Base-by-base conservation (phyloP, 257 asterid species). In the Gynochthodes officinalis region DNA sequence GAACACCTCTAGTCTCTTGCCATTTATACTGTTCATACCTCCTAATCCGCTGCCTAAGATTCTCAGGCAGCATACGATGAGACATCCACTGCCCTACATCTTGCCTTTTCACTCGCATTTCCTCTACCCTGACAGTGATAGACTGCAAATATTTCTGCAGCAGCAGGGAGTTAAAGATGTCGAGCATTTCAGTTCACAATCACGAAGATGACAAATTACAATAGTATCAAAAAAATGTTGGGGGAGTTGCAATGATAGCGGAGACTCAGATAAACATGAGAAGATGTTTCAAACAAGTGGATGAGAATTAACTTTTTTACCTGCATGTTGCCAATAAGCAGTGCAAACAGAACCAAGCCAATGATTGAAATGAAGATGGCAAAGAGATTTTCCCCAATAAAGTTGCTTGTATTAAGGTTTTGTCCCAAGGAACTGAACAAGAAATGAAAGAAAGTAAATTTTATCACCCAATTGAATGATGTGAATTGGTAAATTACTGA, bases 1-100 rank as follows among this genome's bases (percentile, higher is more conserved):
- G 82, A 13, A 89, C 96, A 0, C 96, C 96, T 77, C 90, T 81
- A 53, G 85, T 89, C 75, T 85, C 84, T 76, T 85, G 90, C 95
- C 95, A 89, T 74, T 79, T 81, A 50, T 81, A 74, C 78, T 74
- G 82, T 55, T 81, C 82, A 19, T 82, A 76, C 40, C 81, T 73
- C 75, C 83, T 74, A 30, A 82, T 76, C 39, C 83, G 78, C 33
- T 42, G 72, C 72, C 69, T 78, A 48, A 82, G 59, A 67, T 73
- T 43, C 53, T 82, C 79, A 19, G 86, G 86, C 23, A 82, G 83
- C 81, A 82, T 69, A 1, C 81, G 83, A 50, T 82, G 83, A 33
- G 86, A 82, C 86, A 82, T 82, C 86, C 86, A 82, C 39, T 82
- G 83, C 70, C 78, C 83, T 30, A 75, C 76, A 63, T 82, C 86